These are phyloP conservation scores for Rhizopogon vulgaris DNA, from an alignment of 768 basidiomycete species.

Conservation along the genomic window DNA sequence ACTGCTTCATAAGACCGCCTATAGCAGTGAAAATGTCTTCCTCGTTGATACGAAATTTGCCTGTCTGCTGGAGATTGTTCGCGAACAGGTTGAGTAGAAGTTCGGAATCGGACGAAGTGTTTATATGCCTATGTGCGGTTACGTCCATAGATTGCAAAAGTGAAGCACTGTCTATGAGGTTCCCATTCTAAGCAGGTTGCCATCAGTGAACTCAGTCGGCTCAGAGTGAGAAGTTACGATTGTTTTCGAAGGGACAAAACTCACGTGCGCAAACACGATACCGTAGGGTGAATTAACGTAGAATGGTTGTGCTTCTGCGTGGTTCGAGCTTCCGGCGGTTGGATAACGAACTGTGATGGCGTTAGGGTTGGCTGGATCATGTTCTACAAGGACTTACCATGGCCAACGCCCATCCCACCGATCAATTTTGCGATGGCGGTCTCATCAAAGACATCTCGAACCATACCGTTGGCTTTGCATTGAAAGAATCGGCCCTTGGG, in stretches of 20 bases:
- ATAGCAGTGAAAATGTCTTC: slow-evolving; percentile 98
- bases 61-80: slow-evolving; percentile 94
- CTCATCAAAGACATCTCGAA: slow-evolving; percentile 90
- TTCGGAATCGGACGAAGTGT: slow-evolving; percentile 97
- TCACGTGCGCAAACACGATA: slow-evolving; percentile 93
- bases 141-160: slow-evolving; percentile 92
- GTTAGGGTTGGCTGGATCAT: background rate
- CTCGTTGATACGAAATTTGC: slow-evolving; percentile 98
- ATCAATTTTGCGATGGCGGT: slow-evolving; percentile 68
- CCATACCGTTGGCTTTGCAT: slow-evolving; percentile 99
- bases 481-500: slow-evolving; percentile 93
- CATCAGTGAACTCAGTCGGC: background rate
- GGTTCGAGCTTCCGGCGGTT: slow-evolving; percentile 94
- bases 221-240: background rate
- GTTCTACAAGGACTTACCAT: slow-evolving; percentile 51
- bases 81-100: slow-evolving; percentile 96
- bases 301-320: slow-evolving; percentile 97
- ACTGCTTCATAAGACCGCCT: slow-evolving; percentile 80
- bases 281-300: slow-evolving; percentile 99
- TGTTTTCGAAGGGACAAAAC: slow-evolving; percentile 20
- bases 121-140: slow-evolving; percentile 95
- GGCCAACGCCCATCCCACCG: slow-evolving; percentile 96
- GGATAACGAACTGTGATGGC: slow-evolving; percentile 79
- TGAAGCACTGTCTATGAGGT: slow-evolving; percentile 86
- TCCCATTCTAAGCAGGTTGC: slow-evolving; percentile 73